These are phyloP conservation scores for Paraconiothyrium sp. DNA, from an alignment of 2,329 filamentous ascomycete genomes.

Conservation along the genomic window DNA sequence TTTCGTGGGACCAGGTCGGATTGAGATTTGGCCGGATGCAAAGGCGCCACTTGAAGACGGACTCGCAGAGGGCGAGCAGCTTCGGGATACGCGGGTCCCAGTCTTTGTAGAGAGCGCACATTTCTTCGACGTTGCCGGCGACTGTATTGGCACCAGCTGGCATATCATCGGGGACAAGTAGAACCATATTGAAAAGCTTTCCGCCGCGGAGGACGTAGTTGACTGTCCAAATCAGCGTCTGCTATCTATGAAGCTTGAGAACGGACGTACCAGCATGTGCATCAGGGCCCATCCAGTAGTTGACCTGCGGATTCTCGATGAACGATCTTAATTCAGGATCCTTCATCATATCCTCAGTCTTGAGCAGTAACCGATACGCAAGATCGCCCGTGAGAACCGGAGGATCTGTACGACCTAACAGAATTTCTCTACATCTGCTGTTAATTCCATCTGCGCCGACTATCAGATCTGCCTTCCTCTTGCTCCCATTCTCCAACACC, in stretches of 20 bases:
- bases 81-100: constrained; percentile 68
- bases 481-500: constrained; percentile 50
- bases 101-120: constrained; percentile 62
- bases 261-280: constrained; percentile 56
- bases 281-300: constrained; percentile 63
- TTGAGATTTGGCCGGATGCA: constrained; percentile 65
- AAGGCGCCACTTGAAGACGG: constrained; percentile 69
- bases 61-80: constrained; percentile 65
- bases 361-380: constrained; percentile 60
- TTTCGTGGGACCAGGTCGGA: constrained; percentile 65
- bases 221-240: constrained; percentile 43
- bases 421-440: constrained; percentile 55
- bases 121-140: constrained; percentile 62
- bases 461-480: constrained; percentile 55
- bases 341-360: constrained; percentile 56
- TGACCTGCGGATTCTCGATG: constrained; percentile 60
- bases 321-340: constrained; percentile 58
- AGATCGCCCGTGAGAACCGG: constrained; percentile 62
- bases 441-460: constrained; percentile 61
- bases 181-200: constrained; percentile 61
- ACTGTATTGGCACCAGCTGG: constrained; percentile 56
- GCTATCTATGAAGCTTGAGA: background rate
- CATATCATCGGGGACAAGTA: constrained; percentile 62
- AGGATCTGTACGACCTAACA: constrained; percentile 57
- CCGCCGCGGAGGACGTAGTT: constrained; percentile 62